These are phyloP conservation scores for Periconia digitata DNA, from an alignment of 2,329 filamentous ascomycete genomes.

Conservation along the genomic window DNA sequence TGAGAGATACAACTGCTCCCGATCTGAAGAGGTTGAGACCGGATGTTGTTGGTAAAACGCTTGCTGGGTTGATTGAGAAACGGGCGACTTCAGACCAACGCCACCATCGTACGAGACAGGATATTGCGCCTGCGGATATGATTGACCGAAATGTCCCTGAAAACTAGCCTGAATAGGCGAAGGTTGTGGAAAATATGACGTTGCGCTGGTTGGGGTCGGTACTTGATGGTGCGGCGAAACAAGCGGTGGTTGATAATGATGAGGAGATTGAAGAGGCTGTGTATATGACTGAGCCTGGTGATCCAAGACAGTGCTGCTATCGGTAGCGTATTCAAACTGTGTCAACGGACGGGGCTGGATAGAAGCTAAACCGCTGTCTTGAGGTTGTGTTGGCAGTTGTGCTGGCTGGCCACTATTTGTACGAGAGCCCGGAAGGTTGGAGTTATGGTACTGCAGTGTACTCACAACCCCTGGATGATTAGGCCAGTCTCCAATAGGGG, in stretches of 20 bases:
- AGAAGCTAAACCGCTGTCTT: conserved; percentile 23
- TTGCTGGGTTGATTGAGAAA: conserved; percentile 24
- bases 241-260: conserved; percentile 33
- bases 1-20: conserved; percentile 23
- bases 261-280: conserved; percentile 34
- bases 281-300: conserved; percentile 29
- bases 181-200: conserved; percentile 37
- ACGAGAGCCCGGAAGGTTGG: conserved; percentile 40
- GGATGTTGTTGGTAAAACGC: conserved; percentile 28
- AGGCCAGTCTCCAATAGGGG: conserved; percentile 61
- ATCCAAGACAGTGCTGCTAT: conserved; percentile 14
- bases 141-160: conserved; percentile 21
- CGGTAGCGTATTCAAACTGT: conserved; percentile 31
- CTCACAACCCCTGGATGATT: conserved; percentile 41
- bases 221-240: conserved; percentile 32
- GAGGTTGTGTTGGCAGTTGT: conserved; percentile 17
- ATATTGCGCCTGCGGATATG: conserved; percentile 28
- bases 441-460: conserved; percentile 42
- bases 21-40: conserved; percentile 20
- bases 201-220: conserved; percentile 27
- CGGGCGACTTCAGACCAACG: conserved; percentile 19
- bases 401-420: conserved; percentile 16
- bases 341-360: conserved; percentile 31
- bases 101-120: conserved; percentile 27
- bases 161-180: conserved; percentile 30